Base-by-base conservation (phyloP, 768 basidiomycete genomes). In the Tulasnella sp. region DNA sequence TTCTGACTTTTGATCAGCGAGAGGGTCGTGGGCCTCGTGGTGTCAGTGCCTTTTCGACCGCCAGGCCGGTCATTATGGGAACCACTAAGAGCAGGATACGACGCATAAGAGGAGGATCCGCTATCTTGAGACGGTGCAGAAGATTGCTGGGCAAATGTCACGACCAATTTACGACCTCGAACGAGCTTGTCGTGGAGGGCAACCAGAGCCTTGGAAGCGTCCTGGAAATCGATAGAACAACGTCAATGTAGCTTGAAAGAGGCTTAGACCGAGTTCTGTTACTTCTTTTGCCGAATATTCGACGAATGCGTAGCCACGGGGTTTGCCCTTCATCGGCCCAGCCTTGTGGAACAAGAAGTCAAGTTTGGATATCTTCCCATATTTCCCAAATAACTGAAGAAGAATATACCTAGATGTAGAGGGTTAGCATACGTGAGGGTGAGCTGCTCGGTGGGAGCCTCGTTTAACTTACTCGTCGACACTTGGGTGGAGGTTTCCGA, bases 271-370 rank as follows among this genome's bases (percentile, higher is more conserved):
- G n/a, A 31, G 71, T n/a, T 38, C 62, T 3, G 81, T 68, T 68
- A 99, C 97, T 86, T 91, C 90, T 86, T 91, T 88, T 68, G 89
- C 89, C 40, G 88, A 88, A 83, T 92, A 98, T 86, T 98, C 95
- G 44, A 99, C 86, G 82, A 99, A 99, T 0, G 96, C 97, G 85
- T 97, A 99, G 7, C 98, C 97, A 18, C 97, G 88, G 0, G 98
- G 97, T 84, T 94, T 98, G 24, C 98, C 98, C 84, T 92, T 96
- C 83, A 92, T 85, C 18, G 91, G 88, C 0, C 97, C 98, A 0
- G 93, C 87, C 86, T 97, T 98, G 88, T 99, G 97, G 84, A 98
- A 98, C 81, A 98, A 88, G 85, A 92, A 98, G 85, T 99, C 98
- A 75, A 98, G 89, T 82, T 96, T 95, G 31, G 95, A 90, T 80